These are phyloP conservation scores for Beauveria medogensis DNA, from an alignment of 2,329 filamentous ascomycete species.

Conservation along the genomic window DNA sequence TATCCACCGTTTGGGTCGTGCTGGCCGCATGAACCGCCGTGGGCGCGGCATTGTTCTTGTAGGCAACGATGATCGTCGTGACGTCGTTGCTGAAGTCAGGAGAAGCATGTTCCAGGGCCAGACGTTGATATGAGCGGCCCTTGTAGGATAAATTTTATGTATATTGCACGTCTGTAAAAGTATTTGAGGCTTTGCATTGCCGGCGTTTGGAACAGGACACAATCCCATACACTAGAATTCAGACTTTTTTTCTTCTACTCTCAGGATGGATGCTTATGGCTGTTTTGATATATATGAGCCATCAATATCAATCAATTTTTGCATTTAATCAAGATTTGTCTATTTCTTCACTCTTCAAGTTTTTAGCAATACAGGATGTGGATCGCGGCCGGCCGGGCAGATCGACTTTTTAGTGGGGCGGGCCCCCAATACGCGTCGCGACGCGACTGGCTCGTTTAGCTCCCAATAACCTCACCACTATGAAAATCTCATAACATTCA, in stretches of 20 bases:
- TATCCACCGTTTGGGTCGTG: slow-evolving; percentile 87
- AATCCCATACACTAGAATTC: neutral
- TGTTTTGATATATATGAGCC: too few species aligned
- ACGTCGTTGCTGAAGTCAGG: slow-evolving; percentile 85
- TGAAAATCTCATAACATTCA: neutral
- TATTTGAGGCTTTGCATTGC: neutral
- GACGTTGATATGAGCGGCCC: slow-evolving; percentile 53
- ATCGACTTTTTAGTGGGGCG: slow-evolving; percentile 8
- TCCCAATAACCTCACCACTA: neutral
- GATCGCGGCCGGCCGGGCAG: too few species aligned
- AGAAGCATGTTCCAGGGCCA: slow-evolving; percentile 81
- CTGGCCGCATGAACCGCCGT: slow-evolving; percentile 85
- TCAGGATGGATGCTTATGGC: neutral
- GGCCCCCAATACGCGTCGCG: slow-evolving; percentile 8
- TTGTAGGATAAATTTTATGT: neutral
- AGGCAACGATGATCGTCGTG: slow-evolving; percentile 79
- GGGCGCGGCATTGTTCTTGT: slow-evolving; percentile 86
- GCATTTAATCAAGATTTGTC: too few species aligned
- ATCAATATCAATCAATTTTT: too few species aligned
- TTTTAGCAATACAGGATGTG: too few species aligned
- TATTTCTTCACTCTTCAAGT: too few species aligned
- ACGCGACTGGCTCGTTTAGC: neutral
- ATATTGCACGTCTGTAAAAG: neutral
- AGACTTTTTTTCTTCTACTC: neutral
- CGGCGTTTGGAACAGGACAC: neutral